Conservation (phyloP, 176 grass and related monocot species). For the Raddia distichophylla region DNA sequence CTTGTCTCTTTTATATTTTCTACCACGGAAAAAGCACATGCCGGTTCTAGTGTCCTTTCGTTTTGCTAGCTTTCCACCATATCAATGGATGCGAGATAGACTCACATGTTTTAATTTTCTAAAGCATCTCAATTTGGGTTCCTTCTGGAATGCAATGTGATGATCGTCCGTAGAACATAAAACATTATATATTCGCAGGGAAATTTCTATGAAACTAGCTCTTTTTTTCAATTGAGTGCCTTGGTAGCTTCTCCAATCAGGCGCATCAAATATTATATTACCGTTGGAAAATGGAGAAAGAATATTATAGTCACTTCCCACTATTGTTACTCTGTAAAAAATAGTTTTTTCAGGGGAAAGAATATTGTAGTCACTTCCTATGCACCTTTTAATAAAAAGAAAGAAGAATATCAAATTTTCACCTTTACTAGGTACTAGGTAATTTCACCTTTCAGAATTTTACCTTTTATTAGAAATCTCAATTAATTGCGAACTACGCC, state of each 20-base stretch:
- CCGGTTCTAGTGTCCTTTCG: neutral
- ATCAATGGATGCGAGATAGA: neutral
- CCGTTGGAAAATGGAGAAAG: neutral
- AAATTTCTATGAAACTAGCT: neutral
- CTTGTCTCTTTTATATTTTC: neutral
- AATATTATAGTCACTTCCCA: neutral
- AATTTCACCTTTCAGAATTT: too few species aligned
- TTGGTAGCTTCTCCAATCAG: neutral
- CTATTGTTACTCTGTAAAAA: neutral
- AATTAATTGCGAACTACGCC: neutral
- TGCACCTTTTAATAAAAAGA: too few species aligned
- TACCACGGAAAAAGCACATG: neutral
- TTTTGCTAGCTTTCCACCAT: neutral
- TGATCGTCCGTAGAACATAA: too few species aligned
- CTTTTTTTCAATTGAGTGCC: neutral
- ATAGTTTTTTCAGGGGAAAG: neutral
- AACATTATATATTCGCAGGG: too few species aligned
- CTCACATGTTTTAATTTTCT: neutral
- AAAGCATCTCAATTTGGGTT: too few species aligned
- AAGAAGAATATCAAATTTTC: too few species aligned
- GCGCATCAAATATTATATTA: neutral
- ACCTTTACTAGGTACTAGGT: too few species aligned
- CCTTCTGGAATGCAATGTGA: too few species aligned
- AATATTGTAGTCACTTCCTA: too few species aligned
- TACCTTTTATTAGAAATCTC: too few species aligned